phyloP scores from a whole-genome alignment of 2,329 filamentous ascomycete species.

The Mollisiaceae sp. region DNA sequence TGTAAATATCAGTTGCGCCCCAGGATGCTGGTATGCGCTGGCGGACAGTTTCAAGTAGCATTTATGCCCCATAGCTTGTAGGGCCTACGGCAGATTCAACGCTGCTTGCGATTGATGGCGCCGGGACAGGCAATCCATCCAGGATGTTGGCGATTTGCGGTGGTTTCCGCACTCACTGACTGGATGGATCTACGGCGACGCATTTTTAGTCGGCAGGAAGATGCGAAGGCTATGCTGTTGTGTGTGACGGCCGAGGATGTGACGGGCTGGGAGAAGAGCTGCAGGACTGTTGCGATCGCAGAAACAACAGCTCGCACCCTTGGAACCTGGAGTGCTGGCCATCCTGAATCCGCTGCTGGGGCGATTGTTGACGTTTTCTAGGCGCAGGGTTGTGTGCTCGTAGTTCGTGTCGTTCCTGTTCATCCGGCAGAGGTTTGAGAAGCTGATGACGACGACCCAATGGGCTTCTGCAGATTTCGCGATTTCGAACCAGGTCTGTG shows the following conservation, averaged over 20 bases:
- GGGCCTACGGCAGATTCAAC: slow-evolving; percentile 31
- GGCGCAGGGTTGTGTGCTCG: slow-evolving; percentile 11
- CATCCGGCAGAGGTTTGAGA: slow-evolving; percentile 26
- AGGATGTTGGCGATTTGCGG: slow-evolving; percentile 31
- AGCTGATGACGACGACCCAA: slow-evolving; percentile 37
- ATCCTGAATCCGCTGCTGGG: not conserved
- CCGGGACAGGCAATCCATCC: slow-evolving; percentile 29
- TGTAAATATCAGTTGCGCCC: slow-evolving; percentile 29
- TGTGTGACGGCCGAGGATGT: slow-evolving; percentile 30
- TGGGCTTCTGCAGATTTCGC: slow-evolving; percentile 24
- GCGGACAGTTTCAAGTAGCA: slow-evolving; percentile 41
- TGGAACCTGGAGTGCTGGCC: not conserved
- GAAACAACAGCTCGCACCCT: not conserved
- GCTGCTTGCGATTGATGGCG: slow-evolving; percentile 30
- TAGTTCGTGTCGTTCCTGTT: slow-evolving; percentile 25
- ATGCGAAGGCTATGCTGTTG: slow-evolving; percentile 23
- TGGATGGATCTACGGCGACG: slow-evolving; percentile 37
- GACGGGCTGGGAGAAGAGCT: slow-evolving; percentile 15
- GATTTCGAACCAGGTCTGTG: slow-evolving; percentile 33
- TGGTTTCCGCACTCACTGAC: slow-evolving; percentile 31
- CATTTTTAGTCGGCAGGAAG: slow-evolving; percentile 33
- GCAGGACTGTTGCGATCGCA: slow-evolving; percentile 16
- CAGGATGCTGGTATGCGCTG: slow-evolving; percentile 41
- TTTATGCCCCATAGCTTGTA: slow-evolving; percentile 37
- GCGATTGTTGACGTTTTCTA: slow-evolving; percentile 15